These are phyloP conservation scores for Zelonia costaricensis DNA, from an alignment of 208 protist species.

Conservation along the genomic window DNA sequence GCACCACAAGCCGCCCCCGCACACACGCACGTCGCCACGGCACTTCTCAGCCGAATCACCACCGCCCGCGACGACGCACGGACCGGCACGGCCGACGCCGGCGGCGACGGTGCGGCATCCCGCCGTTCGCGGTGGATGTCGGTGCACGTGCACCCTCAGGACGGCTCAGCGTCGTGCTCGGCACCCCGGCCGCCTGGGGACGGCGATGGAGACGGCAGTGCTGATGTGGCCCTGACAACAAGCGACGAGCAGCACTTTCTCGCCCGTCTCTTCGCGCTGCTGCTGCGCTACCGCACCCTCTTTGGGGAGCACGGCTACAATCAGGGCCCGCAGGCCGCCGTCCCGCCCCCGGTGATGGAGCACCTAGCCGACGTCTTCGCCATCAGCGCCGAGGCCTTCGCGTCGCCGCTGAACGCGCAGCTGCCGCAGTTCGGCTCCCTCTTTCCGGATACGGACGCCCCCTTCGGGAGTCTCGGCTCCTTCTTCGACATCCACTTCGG, in stretches of 20 bases:
- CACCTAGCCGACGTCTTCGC: constrained; percentile 41
- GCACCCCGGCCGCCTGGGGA: too few species aligned
- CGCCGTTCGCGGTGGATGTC: too few species aligned
- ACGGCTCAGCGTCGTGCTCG: too few species aligned
- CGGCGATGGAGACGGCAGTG: too few species aligned
- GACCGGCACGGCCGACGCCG: too few species aligned
- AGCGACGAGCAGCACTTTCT: constrained; percentile 38
- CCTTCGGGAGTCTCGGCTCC: constrained; percentile 77
- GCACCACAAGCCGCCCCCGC: too few species aligned
- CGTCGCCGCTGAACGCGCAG: constrained; percentile 84
- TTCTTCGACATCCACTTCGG: constrained; percentile 85
- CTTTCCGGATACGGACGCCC: constrained; percentile 83
- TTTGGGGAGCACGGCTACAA: constrained; percentile 67
- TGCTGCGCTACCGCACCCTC: constrained; percentile 59
- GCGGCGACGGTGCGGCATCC: too few species aligned
- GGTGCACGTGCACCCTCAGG: too few species aligned
- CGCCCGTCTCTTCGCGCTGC: constrained; percentile 43
- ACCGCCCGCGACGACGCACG: too few species aligned
- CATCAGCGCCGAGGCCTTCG: constrained; percentile 83
- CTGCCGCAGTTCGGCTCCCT: constrained; percentile 72
- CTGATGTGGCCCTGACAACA: too few species aligned
- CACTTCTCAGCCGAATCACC: too few species aligned
- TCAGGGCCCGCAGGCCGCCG: constrained; percentile 65
- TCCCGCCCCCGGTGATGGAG: constrained; percentile 58
- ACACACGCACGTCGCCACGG: too few species aligned